phyloP scores from a whole-genome alignment of 73 alveolate genomes.

The Effrenium voratum region DNA sequence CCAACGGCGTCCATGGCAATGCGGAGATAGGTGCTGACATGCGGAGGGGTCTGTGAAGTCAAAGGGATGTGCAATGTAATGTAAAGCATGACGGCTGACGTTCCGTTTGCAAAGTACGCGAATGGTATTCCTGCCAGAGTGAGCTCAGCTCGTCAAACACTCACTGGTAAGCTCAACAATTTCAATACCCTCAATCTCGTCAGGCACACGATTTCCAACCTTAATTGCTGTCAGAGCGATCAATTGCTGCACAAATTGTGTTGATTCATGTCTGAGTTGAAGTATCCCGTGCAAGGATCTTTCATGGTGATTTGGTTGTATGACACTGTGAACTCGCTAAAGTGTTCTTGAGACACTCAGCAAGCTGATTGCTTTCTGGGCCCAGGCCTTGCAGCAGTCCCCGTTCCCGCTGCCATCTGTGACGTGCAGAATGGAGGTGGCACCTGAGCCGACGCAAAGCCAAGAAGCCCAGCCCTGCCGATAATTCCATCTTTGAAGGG shows the following conservation, averaged over 20 bases:
- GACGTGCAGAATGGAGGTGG: constrained; percentile 68
- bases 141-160: not conserved
- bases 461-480: too few relatives aligned
- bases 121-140: constrained; percentile 69
- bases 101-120: constrained; percentile 55
- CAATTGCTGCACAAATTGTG: too few relatives aligned
- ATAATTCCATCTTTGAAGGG: too few relatives aligned
- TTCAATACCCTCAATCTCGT: not conserved
- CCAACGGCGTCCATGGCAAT: constrained; percentile 83
- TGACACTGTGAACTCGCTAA: not conserved
- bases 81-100: not conserved
- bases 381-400: constrained; percentile 59
- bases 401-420: constrained; percentile 87
- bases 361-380: not conserved
- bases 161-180: not conserved
- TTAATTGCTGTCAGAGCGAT: too few relatives aligned
- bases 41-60: not conserved
- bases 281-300: not conserved
- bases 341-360: not conserved
- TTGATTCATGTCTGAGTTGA: too few relatives aligned
- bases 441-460: constrained; percentile 10
- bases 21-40: constrained; percentile 26
- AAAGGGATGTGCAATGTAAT: not conserved
- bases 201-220: constrained; percentile 50
- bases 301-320: too few relatives aligned